Conservation (phyloP, 805 yeast species). For the Lipomyces chichibuensis region DNA sequence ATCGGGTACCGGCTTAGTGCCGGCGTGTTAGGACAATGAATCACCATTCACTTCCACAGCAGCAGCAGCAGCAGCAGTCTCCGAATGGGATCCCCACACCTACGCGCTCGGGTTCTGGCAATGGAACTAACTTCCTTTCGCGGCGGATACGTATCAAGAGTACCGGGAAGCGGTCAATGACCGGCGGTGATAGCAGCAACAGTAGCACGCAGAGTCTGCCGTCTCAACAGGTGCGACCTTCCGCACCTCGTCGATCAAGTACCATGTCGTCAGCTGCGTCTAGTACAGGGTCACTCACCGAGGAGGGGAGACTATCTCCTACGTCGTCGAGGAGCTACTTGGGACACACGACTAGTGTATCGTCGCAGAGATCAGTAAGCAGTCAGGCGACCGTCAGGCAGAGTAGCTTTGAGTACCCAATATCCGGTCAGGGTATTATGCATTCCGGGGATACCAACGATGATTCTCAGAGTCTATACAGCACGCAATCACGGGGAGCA, state of each 20-base stretch:
- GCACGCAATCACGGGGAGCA: conserved; percentile 5
- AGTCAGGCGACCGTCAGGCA: conserved; percentile 11
- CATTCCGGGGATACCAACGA: conserved; percentile 20
- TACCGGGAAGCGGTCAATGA: conserved; percentile 13
- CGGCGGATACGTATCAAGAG: conserved; percentile 12
- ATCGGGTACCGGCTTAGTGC: conserved; percentile 5
- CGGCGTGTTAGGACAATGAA: conserved; percentile 10
- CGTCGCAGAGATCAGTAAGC: conserved; percentile 12
- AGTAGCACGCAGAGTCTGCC: conserved; percentile 3
- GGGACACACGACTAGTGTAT: conserved; percentile 6
- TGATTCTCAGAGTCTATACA: conserved; percentile 15
- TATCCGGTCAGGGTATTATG: conserved; percentile 8
- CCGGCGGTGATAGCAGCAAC: conserved; percentile 1
- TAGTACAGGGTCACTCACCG: not conserved
- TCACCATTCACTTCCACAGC: conserved; percentile 16
- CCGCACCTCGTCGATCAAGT: not conserved
- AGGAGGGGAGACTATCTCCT: not conserved
- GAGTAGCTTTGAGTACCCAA: conserved; percentile 9
- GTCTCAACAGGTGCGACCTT: not conserved
- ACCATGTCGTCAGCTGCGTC: not conserved
- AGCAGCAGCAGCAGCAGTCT: conserved; percentile 15
- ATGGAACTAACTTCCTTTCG: conserved; percentile 16
- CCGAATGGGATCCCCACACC: conserved; percentile 9
- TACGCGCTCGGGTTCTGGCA: conserved; percentile 17
- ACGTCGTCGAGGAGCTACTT: not conserved